phyloP scores from a whole-genome alignment of 2,329 filamentous ascomycete species.

The Scopulariopsis brevicaulis region DNA sequence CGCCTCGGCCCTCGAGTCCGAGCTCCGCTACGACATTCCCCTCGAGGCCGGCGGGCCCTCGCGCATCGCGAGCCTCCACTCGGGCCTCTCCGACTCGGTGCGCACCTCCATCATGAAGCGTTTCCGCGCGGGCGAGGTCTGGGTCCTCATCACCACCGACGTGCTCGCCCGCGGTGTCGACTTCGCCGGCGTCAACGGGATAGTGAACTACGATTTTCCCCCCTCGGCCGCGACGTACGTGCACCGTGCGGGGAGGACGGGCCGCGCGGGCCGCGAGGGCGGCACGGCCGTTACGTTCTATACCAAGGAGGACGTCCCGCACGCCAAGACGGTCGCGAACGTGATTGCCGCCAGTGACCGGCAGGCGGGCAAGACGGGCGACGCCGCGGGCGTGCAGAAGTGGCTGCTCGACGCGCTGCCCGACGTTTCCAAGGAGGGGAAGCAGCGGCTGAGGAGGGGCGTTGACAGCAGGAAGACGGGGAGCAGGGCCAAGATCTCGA shows the following conservation, averaged over 20 bases:
- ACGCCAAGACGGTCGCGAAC: constrained; percentile 82
- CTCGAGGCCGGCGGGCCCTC: constrained; percentile 73
- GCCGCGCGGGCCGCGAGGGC: constrained; percentile 74
- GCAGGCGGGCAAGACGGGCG: constrained; percentile 43
- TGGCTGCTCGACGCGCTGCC: constrained; percentile 87
- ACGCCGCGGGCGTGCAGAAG: constrained; percentile 54
- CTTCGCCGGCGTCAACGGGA: constrained; percentile 88
- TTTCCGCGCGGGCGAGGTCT: constrained; percentile 86
- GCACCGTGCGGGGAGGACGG: constrained; percentile 85
- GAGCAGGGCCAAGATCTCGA: constrained; percentile 60
- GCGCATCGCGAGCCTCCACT: constrained; percentile 83
- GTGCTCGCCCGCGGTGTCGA: constrained; percentile 86
- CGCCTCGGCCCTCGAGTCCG: constrained; percentile 75
- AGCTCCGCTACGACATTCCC: constrained; percentile 91
- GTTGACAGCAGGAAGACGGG: constrained; percentile 55
- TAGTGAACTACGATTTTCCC: constrained; percentile 96
- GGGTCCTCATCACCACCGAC: constrained; percentile 94
- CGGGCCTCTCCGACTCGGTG: constrained; percentile 64
- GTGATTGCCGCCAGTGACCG: constrained; percentile 79
- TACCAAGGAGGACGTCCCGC: constrained; percentile 87
- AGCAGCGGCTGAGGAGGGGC: constrained; percentile 72
- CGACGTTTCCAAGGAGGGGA: constrained; percentile 70
- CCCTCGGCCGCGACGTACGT: constrained; percentile 85
- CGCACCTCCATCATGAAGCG: constrained; percentile 76
- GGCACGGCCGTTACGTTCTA: constrained; percentile 91